These are phyloP conservation scores for Tylopilus sp. DNA, from an alignment of 768 basidiomycete species.

Conservation along the genomic window DNA sequence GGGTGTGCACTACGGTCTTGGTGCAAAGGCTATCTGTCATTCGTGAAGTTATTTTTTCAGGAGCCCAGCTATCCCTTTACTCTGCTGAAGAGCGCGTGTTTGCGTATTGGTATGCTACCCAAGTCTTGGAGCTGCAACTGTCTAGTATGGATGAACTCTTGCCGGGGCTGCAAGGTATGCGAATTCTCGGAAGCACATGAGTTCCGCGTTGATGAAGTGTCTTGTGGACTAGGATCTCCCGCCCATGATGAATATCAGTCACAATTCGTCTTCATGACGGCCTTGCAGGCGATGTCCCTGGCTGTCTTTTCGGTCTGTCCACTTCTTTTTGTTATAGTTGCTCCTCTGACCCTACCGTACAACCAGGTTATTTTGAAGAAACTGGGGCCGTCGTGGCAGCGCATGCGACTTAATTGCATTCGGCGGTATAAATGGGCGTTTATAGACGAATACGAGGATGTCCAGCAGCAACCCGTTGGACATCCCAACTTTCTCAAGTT, in stretches of 20 bases:
- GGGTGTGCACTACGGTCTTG: slow-evolving; percentile 36
- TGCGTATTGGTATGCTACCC: slow-evolving; percentile 71
- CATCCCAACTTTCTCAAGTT: slow-evolving; percentile 58
- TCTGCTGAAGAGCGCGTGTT: slow-evolving; percentile 62
- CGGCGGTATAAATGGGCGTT: slow-evolving; percentile 82
- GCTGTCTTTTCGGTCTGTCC: slow-evolving; percentile 52
- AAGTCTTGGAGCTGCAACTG: slow-evolving; percentile 56
- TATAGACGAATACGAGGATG: slow-evolving; percentile 51
- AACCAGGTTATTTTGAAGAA: slow-evolving; percentile 48
- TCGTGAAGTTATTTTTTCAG: slow-evolving; percentile 68
- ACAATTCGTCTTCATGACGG: slow-evolving; percentile 50
- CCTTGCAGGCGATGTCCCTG: slow-evolving; percentile 52
- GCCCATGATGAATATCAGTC: slow-evolving; percentile 46
- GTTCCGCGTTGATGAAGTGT: background rate
- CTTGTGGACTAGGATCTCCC: slow-evolving; percentile 15
- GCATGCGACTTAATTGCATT: slow-evolving; percentile 53
- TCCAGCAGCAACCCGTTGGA: slow-evolving; percentile 42
- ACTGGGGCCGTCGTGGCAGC: slow-evolving; percentile 47
- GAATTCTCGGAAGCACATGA: background rate
- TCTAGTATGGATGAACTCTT: slow-evolving; percentile 49
- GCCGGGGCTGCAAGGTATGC: slow-evolving; percentile 38
- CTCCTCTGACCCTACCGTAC: background rate
- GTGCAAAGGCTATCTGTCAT: slow-evolving; percentile 59
- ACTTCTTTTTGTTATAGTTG: background rate
- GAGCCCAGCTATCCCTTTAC: slow-evolving; percentile 76